Evolutionary conservation across 352 stramenopile species (phyloP), one percentile per base, ranked within the genome.

Genomic region (Pythium aristosporum): DNA sequence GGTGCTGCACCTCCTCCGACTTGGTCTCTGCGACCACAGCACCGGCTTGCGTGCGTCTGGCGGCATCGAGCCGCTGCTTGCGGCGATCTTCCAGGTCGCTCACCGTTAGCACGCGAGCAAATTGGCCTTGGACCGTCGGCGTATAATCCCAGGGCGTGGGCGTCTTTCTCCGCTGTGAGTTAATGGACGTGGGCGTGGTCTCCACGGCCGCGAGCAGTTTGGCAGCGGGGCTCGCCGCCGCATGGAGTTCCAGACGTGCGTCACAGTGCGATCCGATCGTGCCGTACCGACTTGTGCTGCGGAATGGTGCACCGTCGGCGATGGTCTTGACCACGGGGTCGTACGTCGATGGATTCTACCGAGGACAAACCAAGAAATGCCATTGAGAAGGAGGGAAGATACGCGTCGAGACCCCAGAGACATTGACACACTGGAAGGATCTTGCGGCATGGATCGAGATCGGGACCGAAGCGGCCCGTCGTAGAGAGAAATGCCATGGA

Each of bases 301-400:
- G n/a, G 21, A 51, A 42, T 63, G 72, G 9, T n/a, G 23, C 15
- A 37, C 9, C 47, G 37, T 39, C 25, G 41, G 73, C 42, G 39
- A 65, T 65, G n/a, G 43, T 62, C 49, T 57, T 58, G 44, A 63
- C 64, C 11, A 41, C 21, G 18, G 67, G 44, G 0, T 68, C 74
- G 53, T 87, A 89, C 32, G 80, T 83, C 21, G 68, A 74, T 16
- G 80, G 72, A 30, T 79, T 71, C 80, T 89, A 58, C 13, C 2
- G 15, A 47, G 18, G 3, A 25, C n/a, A 57, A 7, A 11, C n/a
- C 4, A 50, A 42, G 64, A 20, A 34, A 47, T 16, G 43, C 44
- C 50, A 23, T 30, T 30, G 25, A 30, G 25, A 30, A 13, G 11
- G 5, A 41, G 30, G 2, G 20, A 13, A 28, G n/a, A 2, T 2